Evolutionary conservation across 2,329 filamentous ascomycete genomes (phyloP).

Genomic region (Xylariaceae sp.): DNA sequence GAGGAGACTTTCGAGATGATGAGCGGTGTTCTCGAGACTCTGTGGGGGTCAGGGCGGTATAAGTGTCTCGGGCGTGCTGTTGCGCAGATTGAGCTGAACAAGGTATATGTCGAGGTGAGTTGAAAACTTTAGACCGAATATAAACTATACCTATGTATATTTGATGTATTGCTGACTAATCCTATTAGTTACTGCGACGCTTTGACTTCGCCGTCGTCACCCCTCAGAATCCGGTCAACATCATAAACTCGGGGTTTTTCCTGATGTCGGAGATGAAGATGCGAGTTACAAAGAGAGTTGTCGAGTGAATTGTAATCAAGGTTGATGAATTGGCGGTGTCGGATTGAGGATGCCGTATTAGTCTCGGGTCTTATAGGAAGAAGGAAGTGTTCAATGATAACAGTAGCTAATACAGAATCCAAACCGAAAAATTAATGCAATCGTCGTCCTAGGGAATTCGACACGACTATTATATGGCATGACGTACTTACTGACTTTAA

Average conservation of each 20-base stretch:
- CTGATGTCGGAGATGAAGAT: slow-evolving; percentile 26
- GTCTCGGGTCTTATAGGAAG: not conserved
- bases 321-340: too few species aligned
- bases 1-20: slow-evolving; percentile 34
- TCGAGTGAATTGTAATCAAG: not conserved
- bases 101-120: slow-evolving; percentile 44
- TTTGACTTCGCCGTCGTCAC: slow-evolving; percentile 26
- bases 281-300: slow-evolving; percentile 21
- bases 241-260: slow-evolving; percentile 25
- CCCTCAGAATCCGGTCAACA: slow-evolving; percentile 20
- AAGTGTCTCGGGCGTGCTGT: slow-evolving; percentile 45
- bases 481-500: too few species aligned
- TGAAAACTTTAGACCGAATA: too few species aligned
- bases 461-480: too few species aligned
- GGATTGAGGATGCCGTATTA: too few species aligned
- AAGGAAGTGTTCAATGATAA: not conserved
- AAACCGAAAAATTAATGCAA: too few species aligned
- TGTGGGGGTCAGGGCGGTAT: slow-evolving; percentile 43
- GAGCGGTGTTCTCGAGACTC: slow-evolving; percentile 39
- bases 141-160: too few species aligned
- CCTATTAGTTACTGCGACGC: slow-evolving; percentile 21
- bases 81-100: slow-evolving; percentile 46
- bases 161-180: slow-evolving; percentile 1
- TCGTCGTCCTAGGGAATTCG: too few species aligned
- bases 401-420: not conserved